phyloP scores from a whole-genome alignment of 2,329 filamentous ascomycete species.

The Capronia coronata region DNA sequence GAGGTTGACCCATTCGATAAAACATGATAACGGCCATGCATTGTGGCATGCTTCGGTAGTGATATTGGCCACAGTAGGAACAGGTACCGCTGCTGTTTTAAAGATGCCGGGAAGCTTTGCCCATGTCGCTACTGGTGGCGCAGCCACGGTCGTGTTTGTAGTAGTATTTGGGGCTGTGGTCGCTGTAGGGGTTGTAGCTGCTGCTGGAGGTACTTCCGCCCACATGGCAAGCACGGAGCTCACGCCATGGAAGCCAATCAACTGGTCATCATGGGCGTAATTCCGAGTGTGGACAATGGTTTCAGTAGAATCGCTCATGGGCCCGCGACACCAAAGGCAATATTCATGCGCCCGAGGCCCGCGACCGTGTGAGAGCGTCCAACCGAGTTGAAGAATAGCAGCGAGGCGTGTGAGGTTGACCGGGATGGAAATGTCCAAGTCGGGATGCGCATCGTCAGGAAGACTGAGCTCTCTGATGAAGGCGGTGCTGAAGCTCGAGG shows the following conservation, averaged over 20 bases:
- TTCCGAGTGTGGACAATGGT: slow-evolving; percentile 11
- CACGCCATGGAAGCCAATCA: too few relatives aligned
- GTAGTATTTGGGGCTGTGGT: too few relatives aligned
- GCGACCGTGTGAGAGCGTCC: slow-evolving; percentile 10
- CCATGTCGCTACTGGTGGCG: too few relatives aligned
- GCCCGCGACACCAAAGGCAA: slow-evolving; percentile 19
- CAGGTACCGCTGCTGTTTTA: neutral
- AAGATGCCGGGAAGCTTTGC: too few relatives aligned
- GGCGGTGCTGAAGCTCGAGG: neutral
- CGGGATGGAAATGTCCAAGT: slow-evolving; percentile 6
- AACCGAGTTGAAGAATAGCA: slow-evolving; percentile 7
- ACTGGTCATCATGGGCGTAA: neutral
- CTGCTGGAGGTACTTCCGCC: neutral
- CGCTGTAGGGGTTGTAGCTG: neutral
- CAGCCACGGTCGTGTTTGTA: too few relatives aligned
- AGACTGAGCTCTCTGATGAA: slow-evolving; percentile 1
- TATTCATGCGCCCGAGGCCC: slow-evolving; percentile 14
- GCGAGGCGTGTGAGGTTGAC: slow-evolving; percentile 14
- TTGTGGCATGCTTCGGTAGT: neutral
- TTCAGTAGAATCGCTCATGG: slow-evolving; percentile 7
- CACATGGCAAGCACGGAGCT: neutral
- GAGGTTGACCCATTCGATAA: slow-evolving; percentile 8
- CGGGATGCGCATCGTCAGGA: slow-evolving; percentile 8
- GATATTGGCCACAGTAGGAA: neutral
- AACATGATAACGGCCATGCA: slow-evolving; percentile 9